Evolutionary conservation across 345 rosid species (phyloP).

Genomic region (Populus nigra): DNA sequence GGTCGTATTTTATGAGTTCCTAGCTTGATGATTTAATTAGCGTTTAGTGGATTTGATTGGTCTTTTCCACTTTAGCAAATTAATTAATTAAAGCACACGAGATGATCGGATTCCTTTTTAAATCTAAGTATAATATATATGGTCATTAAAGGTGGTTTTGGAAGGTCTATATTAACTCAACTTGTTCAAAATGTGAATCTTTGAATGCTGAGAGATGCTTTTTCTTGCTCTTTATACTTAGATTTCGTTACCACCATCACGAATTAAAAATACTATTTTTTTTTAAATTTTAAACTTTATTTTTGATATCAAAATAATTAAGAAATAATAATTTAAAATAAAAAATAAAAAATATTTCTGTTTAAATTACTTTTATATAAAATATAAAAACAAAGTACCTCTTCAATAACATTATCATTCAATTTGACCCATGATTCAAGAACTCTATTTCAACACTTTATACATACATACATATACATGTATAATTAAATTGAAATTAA

Average conservation of each 20-base stretch:
- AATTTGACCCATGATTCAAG: not conserved
- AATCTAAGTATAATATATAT: not conserved
- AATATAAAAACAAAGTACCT: no score
- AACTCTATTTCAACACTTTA: not conserved
- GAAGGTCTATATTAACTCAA: conserved; percentile 7
- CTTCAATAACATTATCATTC: not conserved
- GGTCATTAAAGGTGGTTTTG: not conserved
- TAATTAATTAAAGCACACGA: not conserved
- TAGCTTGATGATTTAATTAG: conserved; percentile 1
- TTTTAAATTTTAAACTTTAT: no score
- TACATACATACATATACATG: no score
- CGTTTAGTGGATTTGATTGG: conserved; percentile 2
- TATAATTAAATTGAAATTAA: no score
- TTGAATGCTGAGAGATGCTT: not conserved
- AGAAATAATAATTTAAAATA: no score
- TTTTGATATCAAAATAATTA: no score
- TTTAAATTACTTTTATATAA: no score
- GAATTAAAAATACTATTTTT: not conserved
- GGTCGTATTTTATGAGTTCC: not conserved
- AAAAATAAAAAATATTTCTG: no score
- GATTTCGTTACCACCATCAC: not conserved
- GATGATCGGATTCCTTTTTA: conserved; percentile 2
- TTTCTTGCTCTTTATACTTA: not conserved
- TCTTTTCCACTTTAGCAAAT: conserved; percentile 7
- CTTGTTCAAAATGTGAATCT: conserved; percentile 11